Evolutionary conservation across 345 rosid genomes (phyloP), one percentile per base, ranked within the genome.

Genomic region (Sonneratia alba): DNA sequence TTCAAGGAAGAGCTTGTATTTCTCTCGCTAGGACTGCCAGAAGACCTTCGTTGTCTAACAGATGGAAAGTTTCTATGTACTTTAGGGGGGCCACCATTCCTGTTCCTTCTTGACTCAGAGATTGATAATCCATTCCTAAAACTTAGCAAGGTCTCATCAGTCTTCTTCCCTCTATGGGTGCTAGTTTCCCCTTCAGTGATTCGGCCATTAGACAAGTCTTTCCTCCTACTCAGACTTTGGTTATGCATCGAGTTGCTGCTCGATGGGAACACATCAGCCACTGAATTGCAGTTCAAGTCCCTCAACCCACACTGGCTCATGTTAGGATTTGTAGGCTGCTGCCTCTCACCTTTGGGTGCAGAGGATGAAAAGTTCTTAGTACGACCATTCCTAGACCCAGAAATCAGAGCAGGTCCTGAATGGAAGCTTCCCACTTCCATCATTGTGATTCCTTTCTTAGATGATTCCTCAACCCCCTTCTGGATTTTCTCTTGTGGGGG

Each of bases 161-260:
- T 71, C 75, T 80, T 92, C 79, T 83, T 85, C 36, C 92, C 96
- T 67, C 79, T 85, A 74, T 87, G 82, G 56, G 90, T 82, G 79
- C 96, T 90, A 71, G 93, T 80, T 78, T 87, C 93, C 73, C 85
- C 92, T 61, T 81, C 88, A 76, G 71, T 77, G 68, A 42, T 82
- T 81, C 87, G 85, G 82, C 82, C 88, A 70, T 78, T 87, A 4
- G 73, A 12, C 9, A 73, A 45, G 66, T 81, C 88, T 67, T 77
- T 84, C 79, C 80, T 84, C 72, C 79, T 78, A 70, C 68, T 73
- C 32, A 75, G 67, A 69, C 77, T 82, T 77, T 87, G 84, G 51
- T 88, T 90, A 38, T 40, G 70, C 14, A 84, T 71, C 59, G 86
- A 83, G 70, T 81, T 79, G 71, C 88, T 78, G 71, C 69, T 64